Percentiles rank a stretch among this genome's conserved stretches.
phyloP scores from a whole-genome alignment of 805 yeast species.

The Metschnikowia rubicola region DNA sequence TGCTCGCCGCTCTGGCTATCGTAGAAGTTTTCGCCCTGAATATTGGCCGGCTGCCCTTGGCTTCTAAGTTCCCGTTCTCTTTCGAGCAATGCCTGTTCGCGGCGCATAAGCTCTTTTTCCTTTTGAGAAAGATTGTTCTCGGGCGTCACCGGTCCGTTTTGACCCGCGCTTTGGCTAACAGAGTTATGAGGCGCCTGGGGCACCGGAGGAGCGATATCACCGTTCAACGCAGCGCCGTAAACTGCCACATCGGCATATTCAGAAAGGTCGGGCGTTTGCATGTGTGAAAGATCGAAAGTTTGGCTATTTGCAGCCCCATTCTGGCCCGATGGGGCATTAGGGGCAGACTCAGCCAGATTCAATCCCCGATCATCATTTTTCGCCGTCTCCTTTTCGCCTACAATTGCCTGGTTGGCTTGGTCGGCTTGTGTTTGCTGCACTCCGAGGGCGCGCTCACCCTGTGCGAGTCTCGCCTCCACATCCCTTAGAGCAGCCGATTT shows the following conservation, averaged over 20 bases:
- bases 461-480: conserved; percentile 4
- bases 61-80: conserved; percentile 13
- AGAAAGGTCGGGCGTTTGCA: conserved; percentile 26
- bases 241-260: conserved; percentile 37
- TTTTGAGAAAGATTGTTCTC: conserved; percentile 9
- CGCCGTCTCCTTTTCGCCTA: no score
- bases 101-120: conserved; percentile 25
- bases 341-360: background rate
- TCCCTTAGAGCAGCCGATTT: conserved; percentile 2
- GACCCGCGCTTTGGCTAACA: background rate
- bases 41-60: background rate
- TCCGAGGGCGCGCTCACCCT: background rate
- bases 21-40: conserved; percentile 1
- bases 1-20: conserved; percentile 4
- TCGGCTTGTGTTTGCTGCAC: background rate
- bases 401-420: background rate
- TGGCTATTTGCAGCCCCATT: background rate
- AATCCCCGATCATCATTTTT: no score
- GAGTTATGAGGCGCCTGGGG: conserved; percentile 3
- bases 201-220: conserved; percentile 16
- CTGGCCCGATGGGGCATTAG: background rate
- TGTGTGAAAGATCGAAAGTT: background rate
- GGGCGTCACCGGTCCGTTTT: background rate
- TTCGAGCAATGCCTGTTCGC: conserved; percentile 26
- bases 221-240: conserved; percentile 35